Evolutionary conservation across 495 filamentous ascomycete species (phyloP), one percentile per base, ranked within the genome.

Genomic region (Penicillium maclennaniae): DNA sequence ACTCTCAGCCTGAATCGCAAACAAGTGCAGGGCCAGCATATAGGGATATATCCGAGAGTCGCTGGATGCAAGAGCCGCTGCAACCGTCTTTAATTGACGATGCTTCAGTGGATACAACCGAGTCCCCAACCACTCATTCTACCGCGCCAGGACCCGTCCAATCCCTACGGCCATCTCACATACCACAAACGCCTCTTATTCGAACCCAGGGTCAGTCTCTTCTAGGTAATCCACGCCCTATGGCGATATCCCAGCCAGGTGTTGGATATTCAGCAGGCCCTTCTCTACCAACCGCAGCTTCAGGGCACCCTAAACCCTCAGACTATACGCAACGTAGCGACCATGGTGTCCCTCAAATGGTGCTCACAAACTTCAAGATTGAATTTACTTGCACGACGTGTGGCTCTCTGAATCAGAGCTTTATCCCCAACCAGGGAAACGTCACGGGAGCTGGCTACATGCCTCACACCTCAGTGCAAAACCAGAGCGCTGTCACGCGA

Each of bases 311-410:
- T 8, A 69, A 68, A 54, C 56, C 57, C 36, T 51, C 60, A 3
- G 47, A 54, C 16, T 72, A 69, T 36, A 43, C 60, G 15, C 58
- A 58, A 21, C 62, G 60, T 14, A 40, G 47, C 41, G 65, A 68
- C 6, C 67, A 69, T 25, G 53, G 53, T 6, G 56, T 63, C 20
- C 48, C 70, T 10, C 69, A 73, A 36, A 56, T 71, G 45, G 60
- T 69, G 36, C 58, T 74, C 1, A 69, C 70, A 17, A 70, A 74
- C 41, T 76, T 76, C 54, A 76, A 76, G 51, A 75, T 76, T 36
- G 72, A 75, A 21, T 76, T 76, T 21, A 73, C 72, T 7, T 76
- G 72, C 39, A 74, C 70, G 0, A 70, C 66, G 0, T 76, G 73
- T 31, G 73, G 73, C n/a, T 56, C 69, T 26, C 46, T 75, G 19